Percentiles rank a stretch among this genome's conserved stretches.
phyloP scores from a whole-genome alignment of 1,139 yeast species.

The Taphrina populina region DNA sequence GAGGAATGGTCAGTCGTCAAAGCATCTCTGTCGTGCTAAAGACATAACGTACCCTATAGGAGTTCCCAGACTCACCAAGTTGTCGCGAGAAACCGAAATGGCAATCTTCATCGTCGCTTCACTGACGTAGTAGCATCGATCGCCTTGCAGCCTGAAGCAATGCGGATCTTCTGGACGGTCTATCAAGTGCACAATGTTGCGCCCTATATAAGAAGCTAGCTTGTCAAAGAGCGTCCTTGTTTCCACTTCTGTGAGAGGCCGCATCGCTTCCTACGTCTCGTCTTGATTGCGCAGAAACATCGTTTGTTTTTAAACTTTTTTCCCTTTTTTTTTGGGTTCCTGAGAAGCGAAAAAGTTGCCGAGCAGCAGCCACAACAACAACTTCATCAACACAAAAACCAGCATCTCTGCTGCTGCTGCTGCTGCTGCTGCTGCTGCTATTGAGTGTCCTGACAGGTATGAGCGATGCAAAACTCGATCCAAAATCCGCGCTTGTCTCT shows the following conservation, averaged over 20 bases:
- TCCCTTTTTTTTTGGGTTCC: no score
- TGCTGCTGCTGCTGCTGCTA: no score
- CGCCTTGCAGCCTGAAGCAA: conserved; percentile 93
- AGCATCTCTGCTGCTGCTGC: no score
- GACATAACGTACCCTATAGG: conserved; percentile 15
- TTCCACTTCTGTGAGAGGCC: conserved; percentile 49
- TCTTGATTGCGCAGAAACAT: no score
- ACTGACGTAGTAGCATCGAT: conserved; percentile 87
- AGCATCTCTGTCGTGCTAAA: background rate
- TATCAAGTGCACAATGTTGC: conserved; percentile 83
- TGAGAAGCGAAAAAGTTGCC: no score
- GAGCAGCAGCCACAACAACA: no score
- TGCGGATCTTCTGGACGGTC: conserved; percentile 89
- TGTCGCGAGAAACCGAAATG: conserved; percentile 82
- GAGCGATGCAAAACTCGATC: no score
- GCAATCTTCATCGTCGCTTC: conserved; percentile 83
- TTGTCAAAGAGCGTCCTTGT: conserved; percentile 94
- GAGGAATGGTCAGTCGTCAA: conserved; percentile 52
- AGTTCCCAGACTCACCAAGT: conserved; percentile 81
- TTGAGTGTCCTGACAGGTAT: no score
- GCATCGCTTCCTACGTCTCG: conserved; percentile 5
- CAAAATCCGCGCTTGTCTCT: no score
- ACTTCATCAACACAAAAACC: no score
- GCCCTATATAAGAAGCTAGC: conserved; percentile 91
- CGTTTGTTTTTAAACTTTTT: no score